Conservation (phyloP, 129 eudicot species). For the sunflower (Helianthus annuus) region HanXRQr2.0-SUNRISE NC_035434.2:174588637-174589136, state of each 20-base stretch:
- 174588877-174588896: slow-evolving; percentile 51
- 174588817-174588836: slow-evolving; percentile 62
- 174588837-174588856: slow-evolving; percentile 87
- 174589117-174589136: too few species aligned
- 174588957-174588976: too few species aligned
- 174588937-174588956: too few species aligned
- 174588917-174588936: slow-evolving; percentile 55
- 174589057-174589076: too few species aligned
- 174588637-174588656: slow-evolving; percentile 62
- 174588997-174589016: too few species aligned
- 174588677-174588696: slow-evolving; percentile 72
- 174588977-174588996: too few species aligned
- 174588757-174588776: background rate
- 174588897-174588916: slow-evolving; percentile 55
- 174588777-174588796: background rate
- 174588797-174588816: slow-evolving; percentile 54
- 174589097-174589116: too few species aligned
- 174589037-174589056: too few species aligned
- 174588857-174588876: slow-evolving; percentile 90
- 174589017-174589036: too few species aligned
- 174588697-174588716: slow-evolving; percentile 70
- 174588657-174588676: slow-evolving; percentile 74
- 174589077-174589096: too few species aligned
- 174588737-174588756: background rate
- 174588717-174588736: slow-evolving; percentile 85